Evolutionary conservation across 2,329 filamentous ascomycete species (phyloP), one percentile per base, ranked within the genome.

Genomic region (Trichoderma koningiopsis): DNA sequence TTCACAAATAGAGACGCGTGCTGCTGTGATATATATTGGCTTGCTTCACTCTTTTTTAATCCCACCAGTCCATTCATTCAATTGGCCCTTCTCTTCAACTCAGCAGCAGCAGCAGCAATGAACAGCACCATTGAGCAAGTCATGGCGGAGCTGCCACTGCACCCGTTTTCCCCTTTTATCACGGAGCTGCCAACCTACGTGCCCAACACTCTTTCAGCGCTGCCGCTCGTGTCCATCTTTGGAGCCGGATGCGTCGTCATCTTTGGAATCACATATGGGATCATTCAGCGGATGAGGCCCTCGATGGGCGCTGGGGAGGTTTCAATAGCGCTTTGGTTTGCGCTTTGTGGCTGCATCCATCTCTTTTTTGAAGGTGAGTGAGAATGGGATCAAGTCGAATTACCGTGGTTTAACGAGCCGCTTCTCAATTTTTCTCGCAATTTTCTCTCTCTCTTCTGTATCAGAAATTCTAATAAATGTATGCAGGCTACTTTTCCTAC

Each of bases 121-220:
- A 67, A 67, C 29, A 58, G 55, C 63, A 58, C 63, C 4, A 55
- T 59, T 22, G 55, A 67, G 55, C 63, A 67, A 52, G 63, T 49
- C 55, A 67, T 67, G 63, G 63, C 55, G 27, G 63, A 67, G 14
- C 55, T 67, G 40, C 63, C 55, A 24, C 53, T 68, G 22, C 90
- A 94, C 77, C 91, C 91, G 0, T 94, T 92, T 81, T 93, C 91
- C 75, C 92, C 92, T 5, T 76, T 89, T 27, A 86, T 88, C 65
- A 85, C 88, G 47, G 80, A 83, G 22, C 86, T 95, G 69, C 79
- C 84, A 3, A 85, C 83, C 70, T 94, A 92, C 79, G 80, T 88
- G 55, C 85, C 89, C 73, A 94, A 94, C 77, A 85, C 89, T 70
- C 84, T 85, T 75, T 82, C 85, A 58, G 85, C 91, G 5, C 76